Percentiles rank a stretch among this genome's conserved stretches.
These are phyloP conservation scores for Paramecium tetraurelia DNA, from an alignment of 73 alveolate species.

Conservation along the genomic window DNA sequence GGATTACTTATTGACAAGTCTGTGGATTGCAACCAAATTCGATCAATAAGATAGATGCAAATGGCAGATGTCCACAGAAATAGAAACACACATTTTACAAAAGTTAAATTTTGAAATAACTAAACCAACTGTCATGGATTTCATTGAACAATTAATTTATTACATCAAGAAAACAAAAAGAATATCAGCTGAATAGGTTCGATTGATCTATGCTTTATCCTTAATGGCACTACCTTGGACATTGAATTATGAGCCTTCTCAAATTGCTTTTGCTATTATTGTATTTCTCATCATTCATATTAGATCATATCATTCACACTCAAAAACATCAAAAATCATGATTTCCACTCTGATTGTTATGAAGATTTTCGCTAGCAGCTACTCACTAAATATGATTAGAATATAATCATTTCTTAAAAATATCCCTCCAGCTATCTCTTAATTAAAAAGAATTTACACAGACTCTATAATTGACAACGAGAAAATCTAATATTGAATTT, in stretches of 20 bases:
- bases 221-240: slow-evolving; percentile 10
- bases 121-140: slow-evolving; percentile 22
- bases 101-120: slow-evolving; percentile 9
- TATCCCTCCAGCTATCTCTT: neutral
- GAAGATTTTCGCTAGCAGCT: neutral
- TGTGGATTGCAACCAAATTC: neutral
- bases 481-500: neutral
- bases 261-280: neutral
- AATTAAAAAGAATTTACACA: neutral
- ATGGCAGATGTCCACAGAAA: neutral
- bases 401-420: neutral
- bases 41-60: neutral
- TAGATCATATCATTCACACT: neutral
- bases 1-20: neutral
- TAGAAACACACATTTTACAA: slow-evolving; percentile 6
- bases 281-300: neutral
- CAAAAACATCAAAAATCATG: neutral
- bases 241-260: neutral
- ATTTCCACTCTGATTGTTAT: neutral
- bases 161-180: neutral
- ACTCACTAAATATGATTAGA: neutral
- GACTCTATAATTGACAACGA: neutral
- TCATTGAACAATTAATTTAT: neutral
- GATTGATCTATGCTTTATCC: neutral
- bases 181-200: neutral